Conservation (phyloP, 805 yeast genomes). For the Saccharomycopsis guyanensis region DNA sequence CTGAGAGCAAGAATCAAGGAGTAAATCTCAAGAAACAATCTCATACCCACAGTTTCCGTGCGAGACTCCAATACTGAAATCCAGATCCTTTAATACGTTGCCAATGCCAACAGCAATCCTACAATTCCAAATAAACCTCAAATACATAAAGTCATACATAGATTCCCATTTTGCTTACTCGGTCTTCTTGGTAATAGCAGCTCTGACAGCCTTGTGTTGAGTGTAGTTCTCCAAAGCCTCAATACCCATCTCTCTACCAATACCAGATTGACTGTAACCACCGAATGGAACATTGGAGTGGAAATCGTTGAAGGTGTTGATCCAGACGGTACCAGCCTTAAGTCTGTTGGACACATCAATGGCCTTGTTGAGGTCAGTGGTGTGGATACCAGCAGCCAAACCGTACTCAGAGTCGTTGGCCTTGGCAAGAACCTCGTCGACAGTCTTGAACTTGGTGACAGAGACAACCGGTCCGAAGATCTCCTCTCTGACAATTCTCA, state of each 20-base stretch:
- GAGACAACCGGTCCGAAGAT: constrained; percentile 79
- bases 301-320: constrained; percentile 75
- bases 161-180: constrained; percentile 3
- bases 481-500: constrained; percentile 63
- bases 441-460: constrained; percentile 55
- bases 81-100: no score
- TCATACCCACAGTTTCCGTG: no score
- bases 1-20: no score
- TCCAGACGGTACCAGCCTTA: constrained; percentile 73
- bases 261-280: constrained; percentile 73
- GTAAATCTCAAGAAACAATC: no score
- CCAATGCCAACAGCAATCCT: no score
- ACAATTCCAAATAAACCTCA: no score
- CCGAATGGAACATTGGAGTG: constrained; percentile 73
- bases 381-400: constrained; percentile 76
- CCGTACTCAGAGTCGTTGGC: constrained; percentile 73
- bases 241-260: constrained; percentile 81
- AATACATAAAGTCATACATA: no score
- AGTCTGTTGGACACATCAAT: constrained; percentile 54
- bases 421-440: constrained; percentile 56
- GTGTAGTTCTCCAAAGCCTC: constrained; percentile 73
- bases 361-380: constrained; percentile 54
- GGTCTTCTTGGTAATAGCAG: constrained; percentile 25
- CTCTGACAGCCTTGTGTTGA: constrained; percentile 70
- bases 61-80: no score